A percentile compares a stretch with the other conserved stretches of the same genome.
Evolutionary conservation across 2,329 filamentous ascomycete genomes (phyloP).

Genomic region (Phialemoniopsis sp.): DNA sequence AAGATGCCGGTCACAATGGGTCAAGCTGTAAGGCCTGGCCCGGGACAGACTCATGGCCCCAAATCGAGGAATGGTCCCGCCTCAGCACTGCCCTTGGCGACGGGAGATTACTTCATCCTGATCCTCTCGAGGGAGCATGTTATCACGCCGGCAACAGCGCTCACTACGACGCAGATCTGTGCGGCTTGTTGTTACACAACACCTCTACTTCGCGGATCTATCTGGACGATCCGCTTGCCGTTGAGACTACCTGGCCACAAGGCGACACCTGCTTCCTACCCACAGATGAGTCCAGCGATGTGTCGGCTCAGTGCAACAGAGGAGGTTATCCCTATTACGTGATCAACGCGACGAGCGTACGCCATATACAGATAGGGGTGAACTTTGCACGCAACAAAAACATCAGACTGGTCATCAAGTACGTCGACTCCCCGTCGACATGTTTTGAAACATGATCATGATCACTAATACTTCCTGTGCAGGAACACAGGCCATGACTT

Average conservation of each 20-base stretch:
- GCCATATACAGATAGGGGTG: slow-evolving; percentile 27
- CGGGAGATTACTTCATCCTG: slow-evolving; percentile 21
- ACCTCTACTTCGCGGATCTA: slow-evolving; percentile 19
- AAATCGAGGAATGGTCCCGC: slow-evolving; percentile 14
- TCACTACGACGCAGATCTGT: slow-evolving; percentile 15
- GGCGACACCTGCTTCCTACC: slow-evolving; percentile 27
- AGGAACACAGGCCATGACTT: slow-evolving; percentile 50
- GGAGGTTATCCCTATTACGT: slow-evolving; percentile 28
- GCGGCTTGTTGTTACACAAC: slow-evolving; percentile 16
- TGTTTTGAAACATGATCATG: background rate
- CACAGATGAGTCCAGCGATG: too few species aligned
- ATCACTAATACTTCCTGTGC: too few species aligned
- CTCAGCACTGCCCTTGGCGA: slow-evolving; percentile 20
- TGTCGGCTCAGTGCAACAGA: slow-evolving; percentile 24
- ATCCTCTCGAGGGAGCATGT: slow-evolving; percentile 21
- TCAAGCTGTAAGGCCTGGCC: slow-evolving; percentile 17
- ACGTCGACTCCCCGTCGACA: background rate
- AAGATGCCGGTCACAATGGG: background rate
- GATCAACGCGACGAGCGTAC: slow-evolving; percentile 27
- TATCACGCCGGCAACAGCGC: slow-evolving; percentile 22
- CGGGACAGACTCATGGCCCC: slow-evolving; percentile 17
- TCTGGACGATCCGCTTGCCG: slow-evolving; percentile 24
- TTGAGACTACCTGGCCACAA: slow-evolving; percentile 23
- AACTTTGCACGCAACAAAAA: slow-evolving; percentile 36
- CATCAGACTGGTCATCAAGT: slow-evolving; percentile 44